Evolutionary conservation across 2,329 filamentous ascomycete species (phyloP), one percentile per base, ranked within the genome.

Genomic region (Alternaria ethzedia): DNA sequence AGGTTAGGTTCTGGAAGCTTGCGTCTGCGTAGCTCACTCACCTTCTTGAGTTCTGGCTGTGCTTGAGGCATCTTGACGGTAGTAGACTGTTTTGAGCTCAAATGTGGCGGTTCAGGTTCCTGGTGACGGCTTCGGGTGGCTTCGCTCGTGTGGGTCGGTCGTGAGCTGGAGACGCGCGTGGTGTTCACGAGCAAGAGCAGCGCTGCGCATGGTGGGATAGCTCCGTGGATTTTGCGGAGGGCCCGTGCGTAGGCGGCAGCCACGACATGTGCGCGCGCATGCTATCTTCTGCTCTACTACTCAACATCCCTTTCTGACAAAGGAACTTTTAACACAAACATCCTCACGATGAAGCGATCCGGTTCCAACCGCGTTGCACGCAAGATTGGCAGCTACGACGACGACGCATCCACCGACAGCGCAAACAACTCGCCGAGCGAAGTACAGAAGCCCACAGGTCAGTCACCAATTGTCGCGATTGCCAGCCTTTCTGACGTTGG

Each of bases 41-140:
- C 96, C 90, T 98, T 99, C 85, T 98, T 99, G 68, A 99, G 89
- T 86, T 99, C 96, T 76, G 96, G 96, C 84, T 98, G 96, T 81
- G 96, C 94, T 90, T 96, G 95, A 84, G 96, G 93, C 96, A 99
- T 99, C 71, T 86, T 91, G 84, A 64, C 50, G 49, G 54, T 46
- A 45, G 58, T 41, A 32, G 54, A 50, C 45, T 61, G 45, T 28
- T 28, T 32, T 54, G 25, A 54, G 50, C 41, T 65, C 54, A 8
- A n/a, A 21, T 20, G 50, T 54, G 46, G 11, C 13, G 30, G 46
- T n/a, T 12, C 4, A 13, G 9, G 32, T 26, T 46, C 41, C 25
- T 23, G 20, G 25, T 26, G n/a, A 57, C 11, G 28, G 28, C 20
- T 59, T 26, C 11, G 41, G 25, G 28, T 56, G 15, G 57, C 13